Evolutionary conservation across 306 rosid species (phyloP), one percentile per base, ranked within the genome.

Genomic region (Pterocarpus santalinus): DNA sequence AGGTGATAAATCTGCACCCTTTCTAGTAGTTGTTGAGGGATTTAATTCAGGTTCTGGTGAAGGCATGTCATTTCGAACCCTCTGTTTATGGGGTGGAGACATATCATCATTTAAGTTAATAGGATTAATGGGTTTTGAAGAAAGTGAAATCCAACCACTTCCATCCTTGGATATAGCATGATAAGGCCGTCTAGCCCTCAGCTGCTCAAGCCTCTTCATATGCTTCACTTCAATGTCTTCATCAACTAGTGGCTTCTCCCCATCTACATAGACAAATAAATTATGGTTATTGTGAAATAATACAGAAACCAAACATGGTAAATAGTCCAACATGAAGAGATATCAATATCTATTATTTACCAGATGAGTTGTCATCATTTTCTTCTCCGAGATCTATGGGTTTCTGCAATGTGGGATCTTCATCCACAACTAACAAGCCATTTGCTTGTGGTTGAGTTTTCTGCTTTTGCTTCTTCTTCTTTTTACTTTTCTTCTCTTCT

Each of bases 141-240:
- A 84, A 76, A 95, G 91, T 34, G 92, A 64, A 86, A 95, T 84
- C 98, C 99, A 95, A 84, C 99, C 99, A 85, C 99, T 95, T 58
- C 98, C 98, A 83, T 95, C 97, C 76, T 93, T 96, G 1, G 94
- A 90, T 80, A 93, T 88, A 64, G 90, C 87, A 88, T 91, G 83
- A 83, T 81, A 82, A 33, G 91, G 82, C 53, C 90, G 96, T 11
- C 80, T 87, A 10, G 96, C 97, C 86, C 84, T 89, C 46, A 91
- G 75, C 61, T 78, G 82, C 87, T 95, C 97, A 56, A 91, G 98
- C 88, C 97, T 87, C 81, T 83, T 93, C 98, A 93, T 90, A 58
- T 93, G 85, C 79, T 90, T 95, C 53, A 93, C 95, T 87, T 95
- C 99, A 81, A 95, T 86, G 75, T 93, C 98, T 81, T 90, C 99